Conservation (phyloP, 768 basidiomycete species). For the Boletus eberwhitei region DNA sequence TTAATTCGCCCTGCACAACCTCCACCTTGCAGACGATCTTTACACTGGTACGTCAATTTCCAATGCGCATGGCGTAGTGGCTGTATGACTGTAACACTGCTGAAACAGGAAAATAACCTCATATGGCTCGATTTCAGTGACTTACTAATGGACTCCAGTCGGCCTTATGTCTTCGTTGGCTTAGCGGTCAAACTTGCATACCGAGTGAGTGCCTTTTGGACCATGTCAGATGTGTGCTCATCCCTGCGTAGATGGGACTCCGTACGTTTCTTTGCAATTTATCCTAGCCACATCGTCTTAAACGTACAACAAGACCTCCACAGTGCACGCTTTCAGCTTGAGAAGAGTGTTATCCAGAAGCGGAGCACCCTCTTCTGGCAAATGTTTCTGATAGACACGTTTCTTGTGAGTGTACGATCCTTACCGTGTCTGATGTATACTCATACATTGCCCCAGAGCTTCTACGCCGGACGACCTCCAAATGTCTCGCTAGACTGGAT, state of each 20-base stretch:
- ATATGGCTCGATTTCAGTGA: conserved; percentile 58
- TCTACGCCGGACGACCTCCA: conserved; percentile 59
- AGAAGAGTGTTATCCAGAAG: conserved; percentile 40
- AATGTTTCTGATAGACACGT: conserved; percentile 60
- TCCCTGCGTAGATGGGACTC: conserved; percentile 46
- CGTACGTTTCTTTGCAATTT: conserved; percentile 34
- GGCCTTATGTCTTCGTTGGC: conserved; percentile 57
- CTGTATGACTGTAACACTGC: conserved; percentile 6
- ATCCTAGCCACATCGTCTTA: background rate
- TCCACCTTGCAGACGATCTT: conserved; percentile 57
- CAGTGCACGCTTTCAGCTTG: conserved; percentile 57
- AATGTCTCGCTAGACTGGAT: conserved; percentile 49
- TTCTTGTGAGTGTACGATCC: conserved; percentile 43
- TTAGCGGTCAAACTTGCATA: conserved; percentile 55
- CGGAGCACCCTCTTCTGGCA: conserved; percentile 66
- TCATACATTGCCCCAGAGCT: conserved; percentile 41
- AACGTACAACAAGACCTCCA: conserved; percentile 46
- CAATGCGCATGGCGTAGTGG: background rate
- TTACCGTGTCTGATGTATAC: background rate
- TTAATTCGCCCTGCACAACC: conserved; percentile 42
- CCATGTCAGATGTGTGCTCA: background rate
- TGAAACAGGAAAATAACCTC: conserved; percentile 37
- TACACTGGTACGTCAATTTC: conserved; percentile 44
- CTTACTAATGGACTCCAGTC: conserved; percentile 43
- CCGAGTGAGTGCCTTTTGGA: conserved; percentile 43